Evolutionary conservation across 345 rosid species (phyloP), one percentile per base, ranked within the genome.

Genomic region (Ceriops decandra): DNA sequence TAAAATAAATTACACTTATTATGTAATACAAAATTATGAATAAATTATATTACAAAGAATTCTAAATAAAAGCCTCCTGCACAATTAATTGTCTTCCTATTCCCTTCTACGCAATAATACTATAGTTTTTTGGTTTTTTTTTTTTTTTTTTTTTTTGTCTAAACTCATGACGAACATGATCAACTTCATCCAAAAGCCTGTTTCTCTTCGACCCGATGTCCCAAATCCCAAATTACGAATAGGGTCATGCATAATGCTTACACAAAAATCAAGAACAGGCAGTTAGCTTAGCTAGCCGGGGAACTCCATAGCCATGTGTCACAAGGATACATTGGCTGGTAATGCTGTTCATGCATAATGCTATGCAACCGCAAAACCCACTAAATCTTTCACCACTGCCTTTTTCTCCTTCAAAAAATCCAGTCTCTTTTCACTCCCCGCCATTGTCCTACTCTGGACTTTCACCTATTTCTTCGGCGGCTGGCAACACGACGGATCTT

Each of bases 401-500:
- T 5, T 26, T 13, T n/a, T 64, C 52, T 63, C 73, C 63, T 57
- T 56, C 58, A 78, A 32, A 62, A 74, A 35, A 24, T 53, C 67
- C 32, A 68, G 61, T 9, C 60, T 73, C 8, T 69, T 19, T 60
- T 57, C 76, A n/a, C 6, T 28, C 77, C 11, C 77, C 11, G 47
- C 72, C 54, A n/a, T 82, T 6, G 5, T 84, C 64, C 62, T 79
- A 52, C 86, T 87, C 35, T 85, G 85, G 76, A n/a, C 33, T 19
- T 0, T 74, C 60, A 83, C 76, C 7, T 87, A 83, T 60, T 59
- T 83, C 58, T 65, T 87, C 21, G 88, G 87, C 35, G 9, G 46
- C 26, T 81, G 77, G 76, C 72, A 66, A 36, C 71, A 59, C 47
- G 59, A 76, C 60, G 57, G 74, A 47, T 5, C 38, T 33, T 5